These are phyloP conservation scores for Mimosa bimucronata DNA, from an alignment of 306 rosid species.

Conservation along the genomic window DNA sequence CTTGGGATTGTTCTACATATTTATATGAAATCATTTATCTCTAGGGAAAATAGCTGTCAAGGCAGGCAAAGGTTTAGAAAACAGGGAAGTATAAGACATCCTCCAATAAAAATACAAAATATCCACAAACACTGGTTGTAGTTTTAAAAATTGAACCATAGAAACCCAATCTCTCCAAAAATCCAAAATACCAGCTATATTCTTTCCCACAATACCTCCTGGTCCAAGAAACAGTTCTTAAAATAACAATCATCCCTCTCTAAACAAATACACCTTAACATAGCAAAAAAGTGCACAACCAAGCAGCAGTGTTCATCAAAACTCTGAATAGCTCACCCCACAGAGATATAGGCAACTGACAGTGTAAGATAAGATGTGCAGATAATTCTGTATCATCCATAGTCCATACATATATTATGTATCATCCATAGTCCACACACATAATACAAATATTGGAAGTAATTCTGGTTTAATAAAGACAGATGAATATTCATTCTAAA, in stretches of 20 bases:
- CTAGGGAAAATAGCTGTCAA: neutral
- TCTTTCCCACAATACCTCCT: neutral
- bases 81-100: too few relatives aligned
- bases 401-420: neutral
- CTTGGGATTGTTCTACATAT: neutral
- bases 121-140: neutral
- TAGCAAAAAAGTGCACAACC: neutral
- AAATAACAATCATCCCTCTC: neutral
- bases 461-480: neutral
- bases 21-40: neutral
- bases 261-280: neutral
- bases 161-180: neutral
- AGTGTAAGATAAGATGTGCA: too few relatives aligned
- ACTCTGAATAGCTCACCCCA: neutral
- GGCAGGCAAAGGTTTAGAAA: neutral
- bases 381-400: neutral
- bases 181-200: neutral
- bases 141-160: neutral
- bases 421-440: too few relatives aligned
- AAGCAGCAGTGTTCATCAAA: neutral
- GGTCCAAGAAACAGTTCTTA: neutral
- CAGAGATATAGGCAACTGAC: neutral
- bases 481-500: neutral
- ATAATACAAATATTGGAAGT: too few relatives aligned
- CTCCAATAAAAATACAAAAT: neutral